Evolutionary conservation across 441 rosid genomes (phyloP).

Genomic region (Adansonia gregorii): DNA sequence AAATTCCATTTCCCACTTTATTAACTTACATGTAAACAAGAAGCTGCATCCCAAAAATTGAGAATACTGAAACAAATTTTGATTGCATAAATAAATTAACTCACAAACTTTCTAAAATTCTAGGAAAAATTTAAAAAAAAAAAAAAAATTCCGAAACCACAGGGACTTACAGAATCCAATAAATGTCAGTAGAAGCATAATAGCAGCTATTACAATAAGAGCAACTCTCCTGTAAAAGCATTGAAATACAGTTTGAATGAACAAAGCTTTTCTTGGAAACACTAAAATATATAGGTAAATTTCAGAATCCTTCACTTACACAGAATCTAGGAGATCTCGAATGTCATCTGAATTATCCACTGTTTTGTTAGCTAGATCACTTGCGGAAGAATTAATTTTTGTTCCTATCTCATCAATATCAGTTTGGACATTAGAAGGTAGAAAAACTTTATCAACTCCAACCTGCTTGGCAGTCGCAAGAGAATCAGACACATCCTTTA

Average conservation of each 20-base stretch:
- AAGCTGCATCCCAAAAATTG: constrained; percentile 75
- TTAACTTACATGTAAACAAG: constrained; percentile 65
- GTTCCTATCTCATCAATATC: constrained; percentile 74
- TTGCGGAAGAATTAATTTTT: constrained; percentile 65
- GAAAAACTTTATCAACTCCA: constrained; percentile 64
- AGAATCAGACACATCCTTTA: constrained; percentile 63
- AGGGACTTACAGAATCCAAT: constrained; percentile 75
- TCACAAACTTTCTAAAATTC: background rate
- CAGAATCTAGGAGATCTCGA: constrained; percentile 63
- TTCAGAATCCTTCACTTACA: constrained; percentile 44
- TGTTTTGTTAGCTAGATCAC: constrained; percentile 53
- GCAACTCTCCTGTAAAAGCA: constrained; percentile 63
- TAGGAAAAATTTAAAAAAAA: background rate
- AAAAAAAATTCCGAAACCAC: background rate
- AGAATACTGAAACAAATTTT: constrained; percentile 58
- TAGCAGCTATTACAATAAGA: constrained; percentile 63
- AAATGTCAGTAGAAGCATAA: constrained; percentile 77
- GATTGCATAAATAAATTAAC: constrained; percentile 18
- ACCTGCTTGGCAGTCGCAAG: constrained; percentile 72
- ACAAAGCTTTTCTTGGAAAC: background rate
- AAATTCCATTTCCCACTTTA: background rate
- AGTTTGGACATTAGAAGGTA: constrained; percentile 75
- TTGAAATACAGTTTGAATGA: constrained; percentile 5
- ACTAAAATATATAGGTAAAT: constrained; percentile 1
- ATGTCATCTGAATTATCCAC: constrained; percentile 56